These are phyloP conservation scores for Septoria petroselini DNA, from an alignment of 2,329 filamentous ascomycete species.

Conservation along the genomic window DNA sequence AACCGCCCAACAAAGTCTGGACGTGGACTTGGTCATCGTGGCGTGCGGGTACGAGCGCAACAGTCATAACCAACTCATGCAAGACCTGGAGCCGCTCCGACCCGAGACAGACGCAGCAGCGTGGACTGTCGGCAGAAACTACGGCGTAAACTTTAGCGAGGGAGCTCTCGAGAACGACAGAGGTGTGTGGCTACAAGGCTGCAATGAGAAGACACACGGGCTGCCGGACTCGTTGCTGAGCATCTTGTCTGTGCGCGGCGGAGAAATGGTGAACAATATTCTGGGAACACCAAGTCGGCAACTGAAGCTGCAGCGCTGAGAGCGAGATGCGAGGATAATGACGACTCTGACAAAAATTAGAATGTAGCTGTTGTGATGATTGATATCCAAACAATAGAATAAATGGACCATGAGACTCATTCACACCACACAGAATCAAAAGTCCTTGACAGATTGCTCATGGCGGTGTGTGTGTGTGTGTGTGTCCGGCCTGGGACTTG, in stretches of 20 bases:
- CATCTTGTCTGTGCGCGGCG: constrained; percentile 37
- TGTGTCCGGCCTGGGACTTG: too few species aligned
- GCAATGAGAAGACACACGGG: constrained; percentile 87
- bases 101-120: constrained; percentile 49
- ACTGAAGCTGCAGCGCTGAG: too few species aligned
- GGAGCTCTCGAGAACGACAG: constrained; percentile 67
- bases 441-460: too few species aligned
- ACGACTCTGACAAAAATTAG: background rate
- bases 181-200: constrained; percentile 89
- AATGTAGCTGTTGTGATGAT: background rate
- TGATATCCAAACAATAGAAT: background rate
- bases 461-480: too few species aligned
- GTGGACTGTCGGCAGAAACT: constrained; percentile 74
- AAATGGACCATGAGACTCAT: too few species aligned
- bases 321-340: background rate
- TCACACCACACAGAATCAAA: too few species aligned
- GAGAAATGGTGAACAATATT: constrained; percentile 40
- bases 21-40: constrained; percentile 77
- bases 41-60: constrained; percentile 83
- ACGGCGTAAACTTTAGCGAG: constrained; percentile 68
- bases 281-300: constrained; percentile 35
- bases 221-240: constrained; percentile 50
- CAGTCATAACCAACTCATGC: constrained; percentile 73
- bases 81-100: constrained; percentile 62
- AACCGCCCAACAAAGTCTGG: constrained; percentile 54